A percentile compares a stretch with the other conserved stretches of the same genome.
Conservation (phyloP, 1,284 basidiomycete genomes). For the Apiotrichum gracile region DNA sequence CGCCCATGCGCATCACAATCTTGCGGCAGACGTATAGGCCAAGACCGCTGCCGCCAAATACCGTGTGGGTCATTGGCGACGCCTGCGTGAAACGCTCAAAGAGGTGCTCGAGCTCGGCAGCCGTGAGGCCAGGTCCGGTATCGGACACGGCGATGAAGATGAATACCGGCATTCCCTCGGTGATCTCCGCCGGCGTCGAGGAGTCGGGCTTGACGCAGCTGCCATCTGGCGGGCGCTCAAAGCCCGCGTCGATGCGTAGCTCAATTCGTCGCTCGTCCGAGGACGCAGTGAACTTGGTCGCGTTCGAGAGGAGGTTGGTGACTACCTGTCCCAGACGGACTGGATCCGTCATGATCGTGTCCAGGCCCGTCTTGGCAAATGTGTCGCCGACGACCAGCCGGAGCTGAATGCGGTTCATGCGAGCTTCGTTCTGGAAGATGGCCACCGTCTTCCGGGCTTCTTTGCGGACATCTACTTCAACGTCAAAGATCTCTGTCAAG, state of each 20-base stretch:
- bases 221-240: slow-evolving; percentile 13
- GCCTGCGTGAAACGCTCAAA: slow-evolving; percentile 30
- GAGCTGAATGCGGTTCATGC: slow-evolving; percentile 33
- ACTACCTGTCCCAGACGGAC: slow-evolving; percentile 27
- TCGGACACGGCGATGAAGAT: slow-evolving; percentile 20
- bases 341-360: slow-evolving; percentile 21
- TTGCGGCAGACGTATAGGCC: slow-evolving; percentile 30
- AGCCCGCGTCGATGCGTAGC: slow-evolving; percentile 18
- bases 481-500: slow-evolving; percentile 22
- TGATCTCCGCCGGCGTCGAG: background rate
- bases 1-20: slow-evolving; percentile 26
- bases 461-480: slow-evolving; percentile 28
- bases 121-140: slow-evolving; percentile 27
- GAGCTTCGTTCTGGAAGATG: slow-evolving; percentile 39
- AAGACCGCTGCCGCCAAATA: slow-evolving; percentile 30
- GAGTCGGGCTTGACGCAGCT: slow-evolving; percentile 5
- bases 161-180: slow-evolving; percentile 12
- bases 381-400: background rate
- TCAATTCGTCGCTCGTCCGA: slow-evolving; percentile 2
- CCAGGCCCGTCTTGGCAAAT: slow-evolving; percentile 6
- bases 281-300: slow-evolving; percentile 20
- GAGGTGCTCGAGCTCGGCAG: slow-evolving; percentile 20
- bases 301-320: slow-evolving; percentile 30
- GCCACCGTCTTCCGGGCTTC: slow-evolving; percentile 28
- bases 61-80: slow-evolving; percentile 21